These are phyloP conservation scores for Lipomyces spencermartinsiae DNA, from an alignment of 805 yeast species.

Conservation along the genomic window DNA sequence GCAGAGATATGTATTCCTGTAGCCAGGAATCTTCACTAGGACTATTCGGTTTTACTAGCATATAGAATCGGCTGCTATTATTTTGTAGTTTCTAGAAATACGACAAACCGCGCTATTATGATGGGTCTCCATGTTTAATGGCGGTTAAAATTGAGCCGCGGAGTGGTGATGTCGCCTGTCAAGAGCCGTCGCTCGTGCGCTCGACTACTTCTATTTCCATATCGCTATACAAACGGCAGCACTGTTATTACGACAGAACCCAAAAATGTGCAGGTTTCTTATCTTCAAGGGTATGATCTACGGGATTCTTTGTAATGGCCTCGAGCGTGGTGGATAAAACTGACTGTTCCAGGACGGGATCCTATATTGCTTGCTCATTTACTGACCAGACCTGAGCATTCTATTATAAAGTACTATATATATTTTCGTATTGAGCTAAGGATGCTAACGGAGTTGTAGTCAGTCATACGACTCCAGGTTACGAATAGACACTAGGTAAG, in stretches of 20 bases:
- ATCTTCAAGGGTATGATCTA: conserved; percentile 66
- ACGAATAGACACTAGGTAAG: conserved; percentile 68
- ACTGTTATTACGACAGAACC: background rate
- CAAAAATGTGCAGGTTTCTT: conserved; percentile 84
- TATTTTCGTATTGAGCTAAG: background rate
- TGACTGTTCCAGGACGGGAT: conserved; percentile 65
- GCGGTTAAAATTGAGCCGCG: no score
- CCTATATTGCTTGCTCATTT: conserved; percentile 85
- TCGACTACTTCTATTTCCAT: no score
- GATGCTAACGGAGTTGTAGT: conserved; percentile 38
- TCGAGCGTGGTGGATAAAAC: background rate
- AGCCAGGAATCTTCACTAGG: no score
- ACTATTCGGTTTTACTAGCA: no score
- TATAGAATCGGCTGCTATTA: no score
- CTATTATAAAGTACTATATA: conserved; percentile 72
- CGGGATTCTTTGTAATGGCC: background rate
- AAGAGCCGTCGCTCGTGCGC: no score
- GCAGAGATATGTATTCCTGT: no score
- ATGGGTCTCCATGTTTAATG: no score
- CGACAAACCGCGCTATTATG: no score
- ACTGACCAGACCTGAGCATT: conserved; percentile 93
- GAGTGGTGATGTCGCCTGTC: no score
- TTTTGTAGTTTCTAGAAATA: no score
- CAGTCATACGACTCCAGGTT: conserved; percentile 92
- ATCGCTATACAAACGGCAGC: no score